These are phyloP conservation scores for Hygrophorus russula DNA, from an alignment of 768 basidiomycete genomes.

Conservation along the genomic window DNA sequence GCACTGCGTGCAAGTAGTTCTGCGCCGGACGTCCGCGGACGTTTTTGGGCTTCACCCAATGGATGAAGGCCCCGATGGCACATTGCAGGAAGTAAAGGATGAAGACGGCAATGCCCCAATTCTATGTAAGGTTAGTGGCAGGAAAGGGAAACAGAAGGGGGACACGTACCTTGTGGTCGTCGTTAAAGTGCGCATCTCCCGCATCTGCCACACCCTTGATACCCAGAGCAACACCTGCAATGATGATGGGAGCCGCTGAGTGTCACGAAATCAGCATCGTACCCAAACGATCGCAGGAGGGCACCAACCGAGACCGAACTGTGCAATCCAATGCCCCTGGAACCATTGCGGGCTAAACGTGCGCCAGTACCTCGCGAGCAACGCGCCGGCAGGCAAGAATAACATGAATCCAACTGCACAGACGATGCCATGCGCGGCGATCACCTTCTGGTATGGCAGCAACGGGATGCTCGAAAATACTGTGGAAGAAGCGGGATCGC, in stretches of 20 bases:
- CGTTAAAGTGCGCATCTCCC: slow-evolving; percentile 26
- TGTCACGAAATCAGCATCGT: background rate
- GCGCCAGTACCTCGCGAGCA: slow-evolving; percentile 41
- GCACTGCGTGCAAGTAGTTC: slow-evolving; percentile 46
- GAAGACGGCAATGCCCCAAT: slow-evolving; percentile 41
- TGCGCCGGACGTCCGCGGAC: slow-evolving; percentile 29
- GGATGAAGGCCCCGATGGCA: slow-evolving; percentile 38
- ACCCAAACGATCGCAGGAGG: slow-evolving; percentile 7
- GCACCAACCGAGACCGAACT: slow-evolving; percentile 33
- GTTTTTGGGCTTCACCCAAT: slow-evolving; percentile 36
- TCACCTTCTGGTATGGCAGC: slow-evolving; percentile 33
- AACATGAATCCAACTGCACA: slow-evolving; percentile 40
- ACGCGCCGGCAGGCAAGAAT: slow-evolving; percentile 39
- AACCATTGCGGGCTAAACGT: slow-evolving; percentile 43
- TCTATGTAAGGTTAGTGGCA: slow-evolving; percentile 17
- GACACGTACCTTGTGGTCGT: slow-evolving; percentile 33
- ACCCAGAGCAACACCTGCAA: slow-evolving; percentile 33
- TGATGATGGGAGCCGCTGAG: slow-evolving; percentile 31
- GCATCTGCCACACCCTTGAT: slow-evolving; percentile 24
- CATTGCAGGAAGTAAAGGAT: slow-evolving; percentile 39
- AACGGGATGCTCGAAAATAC: slow-evolving; percentile 22
- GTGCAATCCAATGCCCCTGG: slow-evolving; percentile 38
- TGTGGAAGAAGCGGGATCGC: slow-evolving; percentile 12
- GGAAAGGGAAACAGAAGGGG: background rate
- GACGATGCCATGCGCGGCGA: slow-evolving; percentile 45